Percentiles rank a stretch among this genome's conserved stretches.
Evolutionary conservation across 345 rosid genomes (phyloP).

Genomic region (Pseudoturritis turrita): DNA sequence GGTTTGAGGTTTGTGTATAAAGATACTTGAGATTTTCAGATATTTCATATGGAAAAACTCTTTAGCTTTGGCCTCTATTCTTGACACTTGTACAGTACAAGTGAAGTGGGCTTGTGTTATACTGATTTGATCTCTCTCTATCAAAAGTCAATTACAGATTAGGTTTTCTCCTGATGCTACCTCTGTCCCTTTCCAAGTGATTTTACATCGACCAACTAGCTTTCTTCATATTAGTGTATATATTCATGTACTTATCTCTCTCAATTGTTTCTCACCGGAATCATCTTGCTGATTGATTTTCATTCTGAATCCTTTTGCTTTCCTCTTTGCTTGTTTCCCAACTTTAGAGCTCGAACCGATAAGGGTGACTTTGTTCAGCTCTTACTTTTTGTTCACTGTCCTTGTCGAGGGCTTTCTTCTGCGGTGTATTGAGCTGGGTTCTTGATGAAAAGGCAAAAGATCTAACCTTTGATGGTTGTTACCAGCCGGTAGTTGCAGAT

Average conservation of each 20-base stretch:
- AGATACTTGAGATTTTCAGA: conserved; percentile 20
- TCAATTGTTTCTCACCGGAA: conserved; percentile 6
- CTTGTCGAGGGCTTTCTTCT: not conserved
- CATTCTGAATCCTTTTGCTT: not conserved
- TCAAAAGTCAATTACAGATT: conserved; percentile 10
- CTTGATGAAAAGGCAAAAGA: conserved; percentile 11
- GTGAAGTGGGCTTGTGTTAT: conserved; percentile 26
- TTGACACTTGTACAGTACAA: conserved; percentile 25
- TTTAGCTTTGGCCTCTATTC: conserved; percentile 20
- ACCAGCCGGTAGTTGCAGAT: conserved; percentile 70
- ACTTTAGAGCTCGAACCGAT: not conserved
- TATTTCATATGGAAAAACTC: conserved; percentile 22
- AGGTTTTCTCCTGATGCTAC: conserved; percentile 22
- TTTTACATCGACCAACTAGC: conserved; percentile 33
- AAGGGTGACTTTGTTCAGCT: not conserved
- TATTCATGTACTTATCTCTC: conserved; percentile 18
- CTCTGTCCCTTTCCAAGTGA: conserved; percentile 32
- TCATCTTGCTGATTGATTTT: conserved; percentile 3
- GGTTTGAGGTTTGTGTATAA: conserved; percentile 28
- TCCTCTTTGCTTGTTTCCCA: conserved; percentile 10
- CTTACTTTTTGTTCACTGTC: not conserved
- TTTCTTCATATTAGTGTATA: conserved; percentile 23
- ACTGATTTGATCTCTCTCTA: conserved; percentile 16
- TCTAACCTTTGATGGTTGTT: conserved; percentile 11
- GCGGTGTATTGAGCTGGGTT: not conserved